Conservation (phyloP, 176 grass and related monocot species). For the Musa troglodytarum region DNA sequence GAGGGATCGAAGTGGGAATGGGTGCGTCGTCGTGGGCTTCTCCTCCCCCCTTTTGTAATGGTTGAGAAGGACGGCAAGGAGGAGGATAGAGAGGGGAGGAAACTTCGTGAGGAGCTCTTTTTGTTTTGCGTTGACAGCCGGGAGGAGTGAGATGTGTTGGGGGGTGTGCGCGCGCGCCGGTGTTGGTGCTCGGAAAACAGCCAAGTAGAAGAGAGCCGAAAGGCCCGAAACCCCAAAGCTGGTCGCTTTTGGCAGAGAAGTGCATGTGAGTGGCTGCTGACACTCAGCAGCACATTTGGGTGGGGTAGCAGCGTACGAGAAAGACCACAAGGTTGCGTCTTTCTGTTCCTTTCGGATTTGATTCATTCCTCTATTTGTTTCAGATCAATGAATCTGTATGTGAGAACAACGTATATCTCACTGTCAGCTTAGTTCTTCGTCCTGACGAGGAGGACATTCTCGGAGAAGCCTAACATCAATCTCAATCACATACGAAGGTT, state of each 20-base stretch:
- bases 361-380: no score
- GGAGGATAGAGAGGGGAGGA: constrained; percentile 8
- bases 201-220: constrained; percentile 17
- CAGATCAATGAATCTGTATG: no score
- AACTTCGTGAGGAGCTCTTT: constrained; percentile 24
- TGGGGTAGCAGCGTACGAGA: neutral
- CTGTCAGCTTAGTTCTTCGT: no score
- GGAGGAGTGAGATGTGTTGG: constrained; percentile 4
- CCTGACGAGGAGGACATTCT: no score
- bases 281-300: neutral
- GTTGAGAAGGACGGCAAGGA: neutral
- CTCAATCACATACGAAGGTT: no score
- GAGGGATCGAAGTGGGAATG: neutral
- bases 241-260: constrained; percentile 14
- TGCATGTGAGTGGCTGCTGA: constrained; percentile 18
- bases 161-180: neutral
- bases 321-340: neutral
- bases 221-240: constrained; percentile 9
- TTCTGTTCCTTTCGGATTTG: neutral
- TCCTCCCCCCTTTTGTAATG: constrained; percentile 11
- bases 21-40: neutral
- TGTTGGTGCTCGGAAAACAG: constrained; percentile 11
- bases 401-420: no score
- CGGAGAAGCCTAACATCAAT: no score
- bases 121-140: constrained; percentile 22